Conservation (phyloP, 768 basidiomycete species). For the Agaricus bisporus region DNA sequence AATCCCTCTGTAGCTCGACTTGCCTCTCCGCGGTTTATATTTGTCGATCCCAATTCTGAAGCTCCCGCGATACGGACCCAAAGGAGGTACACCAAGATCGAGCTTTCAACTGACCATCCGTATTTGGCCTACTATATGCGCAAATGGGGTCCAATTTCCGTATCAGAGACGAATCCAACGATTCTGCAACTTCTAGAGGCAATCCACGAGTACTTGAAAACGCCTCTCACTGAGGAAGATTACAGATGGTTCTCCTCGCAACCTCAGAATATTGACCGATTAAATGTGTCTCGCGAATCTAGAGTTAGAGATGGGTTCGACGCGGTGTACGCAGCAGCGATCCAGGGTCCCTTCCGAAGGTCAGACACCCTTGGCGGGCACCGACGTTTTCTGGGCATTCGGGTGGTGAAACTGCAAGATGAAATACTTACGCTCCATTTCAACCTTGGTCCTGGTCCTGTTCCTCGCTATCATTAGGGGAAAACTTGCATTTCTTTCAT, state of each 20-base stretch:
- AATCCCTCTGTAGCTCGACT: conserved; percentile 29
- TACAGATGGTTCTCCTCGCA: conserved; percentile 18
- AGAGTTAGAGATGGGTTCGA: conserved; percentile 34
- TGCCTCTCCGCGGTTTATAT: conserved; percentile 21
- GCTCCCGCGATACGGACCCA: conserved; percentile 22
- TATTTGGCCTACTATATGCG: conserved; percentile 35
- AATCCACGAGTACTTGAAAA: conserved; percentile 43
- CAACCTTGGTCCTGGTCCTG: conserved; percentile 33
- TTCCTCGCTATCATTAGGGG: conserved; percentile 8
- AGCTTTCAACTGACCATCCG: conserved; percentile 32
- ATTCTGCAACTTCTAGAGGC: conserved; percentile 41
- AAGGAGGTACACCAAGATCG: conserved; percentile 24
- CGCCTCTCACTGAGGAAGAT: conserved; percentile 31
- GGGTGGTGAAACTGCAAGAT: conserved; percentile 29
- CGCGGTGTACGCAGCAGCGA: conserved; percentile 29
- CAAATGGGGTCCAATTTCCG: conserved; percentile 45
- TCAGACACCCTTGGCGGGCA: conserved; percentile 45
- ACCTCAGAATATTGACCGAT: conserved; percentile 17
- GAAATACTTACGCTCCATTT: conserved; percentile 41
- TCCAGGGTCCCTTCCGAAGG: conserved; percentile 35
- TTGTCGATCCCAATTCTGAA: conserved; percentile 23
- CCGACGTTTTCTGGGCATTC: conserved; percentile 39
- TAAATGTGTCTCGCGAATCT: conserved; percentile 22
- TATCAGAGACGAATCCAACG: conserved; percentile 30
- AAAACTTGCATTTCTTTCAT: background rate